Base-by-base conservation (phyloP, 306 rosid species). In the Cicer cuneatum region DNA sequence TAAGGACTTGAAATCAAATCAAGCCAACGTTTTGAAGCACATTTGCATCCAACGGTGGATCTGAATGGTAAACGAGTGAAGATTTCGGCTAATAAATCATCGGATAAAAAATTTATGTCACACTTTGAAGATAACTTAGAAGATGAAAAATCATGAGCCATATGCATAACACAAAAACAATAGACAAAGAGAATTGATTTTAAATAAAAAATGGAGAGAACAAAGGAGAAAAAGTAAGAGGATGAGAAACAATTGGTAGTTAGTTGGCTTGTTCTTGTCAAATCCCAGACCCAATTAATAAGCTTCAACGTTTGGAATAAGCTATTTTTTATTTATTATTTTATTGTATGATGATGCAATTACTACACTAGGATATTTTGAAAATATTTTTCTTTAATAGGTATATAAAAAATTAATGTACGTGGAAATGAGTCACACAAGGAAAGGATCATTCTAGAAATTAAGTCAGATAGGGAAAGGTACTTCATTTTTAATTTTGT, bases 61-160 rank as follows among this genome's bases (percentile, higher is more conserved):
- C 68, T 56, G 5, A 65, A 79, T 10, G 83, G 69, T 1, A 79
- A 7, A 9, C 42, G 11, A 9, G 8, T 16, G 41, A 79, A 72
- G 41, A 79, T 79, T 54, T 78, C 21, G 10, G 16, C 45, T 10
- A 72, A 66, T 21, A 79, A 8, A 53, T 79, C 78, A 65, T 79
- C 43, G 9, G 78, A 10, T 33, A 79, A 33, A n/a, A 53, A n/a
- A 13, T 6, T 53, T 41, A 79, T 72, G 48, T 62, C 59, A 54
- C 53, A 54, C 9, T 3, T 19, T 9, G 74, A 24, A 0, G 53
- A 57, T 4, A 39, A 49, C 13, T 46, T 68, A 13, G 18, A 9
- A 45, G 51, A 57, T 59, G 76, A 37, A 11, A 46, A 33, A 5
- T 76, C 41, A 42, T 43, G 15, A 67, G 81, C 39, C 80, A 76